Conservation (phyloP, 1,139 yeast species). For the Lodderomyces theae region DNA sequence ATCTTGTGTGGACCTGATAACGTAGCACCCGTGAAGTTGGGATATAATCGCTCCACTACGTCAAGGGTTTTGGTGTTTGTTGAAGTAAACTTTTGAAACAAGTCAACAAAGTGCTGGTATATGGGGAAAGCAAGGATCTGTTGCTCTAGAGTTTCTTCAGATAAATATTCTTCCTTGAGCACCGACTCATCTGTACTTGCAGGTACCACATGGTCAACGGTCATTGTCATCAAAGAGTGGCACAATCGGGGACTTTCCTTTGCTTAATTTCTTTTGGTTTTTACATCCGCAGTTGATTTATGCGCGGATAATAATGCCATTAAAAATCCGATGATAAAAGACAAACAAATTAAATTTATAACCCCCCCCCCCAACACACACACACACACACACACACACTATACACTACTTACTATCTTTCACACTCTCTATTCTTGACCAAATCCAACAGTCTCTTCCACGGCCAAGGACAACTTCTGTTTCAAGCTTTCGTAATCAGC, state of each 20-base stretch:
- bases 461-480: constrained; percentile 82
- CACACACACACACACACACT: no score
- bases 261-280: no score
- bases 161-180: background rate
- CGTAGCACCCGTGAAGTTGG: constrained; percentile 39
- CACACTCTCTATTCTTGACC: constrained; percentile 71
- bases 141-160: constrained; percentile 5
- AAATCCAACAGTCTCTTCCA: constrained; percentile 91
- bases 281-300: no score
- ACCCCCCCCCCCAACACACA: background rate
- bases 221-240: no score
- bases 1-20: constrained; percentile 37
- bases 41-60: constrained; percentile 16
- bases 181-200: background rate
- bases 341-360: background rate
- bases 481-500: constrained; percentile 69
- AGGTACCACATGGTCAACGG: background rate
- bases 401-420: constrained; percentile 42
- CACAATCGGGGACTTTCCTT: no score
- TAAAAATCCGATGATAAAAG: background rate
- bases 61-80: constrained; percentile 9
- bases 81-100: constrained; percentile 9
- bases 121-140: constrained; percentile 5
- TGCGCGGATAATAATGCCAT: no score
- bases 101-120: constrained; percentile 4